phyloP scores from a whole-genome alignment of 139 green algal species.

The Pseudopediastrum boryanum region DNA sequence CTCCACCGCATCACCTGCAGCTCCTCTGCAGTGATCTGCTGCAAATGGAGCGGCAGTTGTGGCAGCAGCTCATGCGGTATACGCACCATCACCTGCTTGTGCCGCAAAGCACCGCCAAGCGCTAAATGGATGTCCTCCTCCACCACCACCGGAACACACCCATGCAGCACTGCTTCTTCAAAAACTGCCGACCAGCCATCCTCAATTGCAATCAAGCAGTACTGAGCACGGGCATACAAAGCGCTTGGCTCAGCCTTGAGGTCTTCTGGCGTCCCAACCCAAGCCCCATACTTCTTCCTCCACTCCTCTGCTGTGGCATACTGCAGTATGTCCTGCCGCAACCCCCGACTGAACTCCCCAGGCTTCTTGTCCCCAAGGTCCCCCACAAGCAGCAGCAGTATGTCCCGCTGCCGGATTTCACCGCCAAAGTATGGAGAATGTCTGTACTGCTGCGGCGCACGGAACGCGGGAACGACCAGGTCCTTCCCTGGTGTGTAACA shows the following conservation, averaged over 20 bases:
- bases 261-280: conserved; percentile 8
- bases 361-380: conserved; percentile 2
- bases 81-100: background rate
- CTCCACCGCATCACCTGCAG: conserved; percentile 45
- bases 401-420: conserved; percentile 3
- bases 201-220: conserved; percentile 61
- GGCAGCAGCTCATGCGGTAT: conserved; percentile 37
- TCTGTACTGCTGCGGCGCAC: conserved; percentile 27
- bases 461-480: conserved; percentile 59
- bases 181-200: conserved; percentile 66
- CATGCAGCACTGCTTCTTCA: conserved; percentile 73
- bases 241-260: conserved; percentile 32
- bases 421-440: conserved; percentile 25
- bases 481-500: conserved; percentile 62
- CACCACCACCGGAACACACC: conserved; percentile 76
- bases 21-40: conserved; percentile 21
- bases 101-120: conserved; percentile 26
- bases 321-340: conserved; percentile 42
- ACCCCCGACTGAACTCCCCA: conserved; percentile 31
- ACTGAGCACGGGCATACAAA: conserved; percentile 44
- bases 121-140: conserved; percentile 25
- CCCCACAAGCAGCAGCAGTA: conserved; percentile 16
- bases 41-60: conserved; percentile 55
- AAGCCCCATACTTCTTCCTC: conserved; percentile 23
- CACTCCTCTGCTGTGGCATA: background rate